These are phyloP conservation scores for Amoebophrya sp. DNA, from an alignment of 169 alveolate genomes.

Conservation along the genomic window DNA sequence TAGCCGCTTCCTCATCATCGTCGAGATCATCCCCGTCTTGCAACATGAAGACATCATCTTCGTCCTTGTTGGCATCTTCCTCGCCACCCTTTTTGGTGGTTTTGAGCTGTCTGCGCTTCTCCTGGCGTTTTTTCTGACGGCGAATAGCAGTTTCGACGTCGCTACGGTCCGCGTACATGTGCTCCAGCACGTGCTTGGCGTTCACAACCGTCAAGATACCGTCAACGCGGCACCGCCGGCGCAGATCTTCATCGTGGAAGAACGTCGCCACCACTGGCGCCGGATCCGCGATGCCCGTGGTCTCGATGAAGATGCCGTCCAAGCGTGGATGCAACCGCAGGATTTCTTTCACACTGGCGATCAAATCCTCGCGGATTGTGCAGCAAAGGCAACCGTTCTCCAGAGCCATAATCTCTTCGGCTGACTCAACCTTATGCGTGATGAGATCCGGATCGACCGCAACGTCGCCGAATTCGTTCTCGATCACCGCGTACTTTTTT, in stretches of 20 bases:
- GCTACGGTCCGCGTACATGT: neutral
- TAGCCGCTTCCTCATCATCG: too few relatives aligned
- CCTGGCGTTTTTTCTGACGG: neutral
- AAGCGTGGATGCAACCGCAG: neutral
- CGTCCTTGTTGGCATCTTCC: neutral
- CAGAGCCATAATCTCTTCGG: neutral
- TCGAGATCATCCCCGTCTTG: too few relatives aligned
- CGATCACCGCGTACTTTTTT: neutral
- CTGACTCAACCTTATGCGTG: neutral
- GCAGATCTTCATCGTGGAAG: neutral
- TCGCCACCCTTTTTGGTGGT: too few relatives aligned
- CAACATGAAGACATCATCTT: too few relatives aligned
- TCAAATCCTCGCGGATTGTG: neutral
- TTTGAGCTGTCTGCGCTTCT: too few relatives aligned
- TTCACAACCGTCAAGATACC: neutral
- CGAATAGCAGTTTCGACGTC: neutral
- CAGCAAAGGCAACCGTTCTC: neutral
- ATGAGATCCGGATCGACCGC: neutral
- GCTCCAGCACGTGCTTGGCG: neutral
- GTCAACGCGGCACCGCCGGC: constrained; percentile 24
- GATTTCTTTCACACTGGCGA: neutral
- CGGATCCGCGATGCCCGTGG: neutral
- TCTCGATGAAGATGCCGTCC: constrained; percentile 19
- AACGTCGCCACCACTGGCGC: neutral
- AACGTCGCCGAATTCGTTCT: neutral